Conservation (phyloP, 192 early-diverging fungal genomes). For the Coemansia pectinata region DNA sequence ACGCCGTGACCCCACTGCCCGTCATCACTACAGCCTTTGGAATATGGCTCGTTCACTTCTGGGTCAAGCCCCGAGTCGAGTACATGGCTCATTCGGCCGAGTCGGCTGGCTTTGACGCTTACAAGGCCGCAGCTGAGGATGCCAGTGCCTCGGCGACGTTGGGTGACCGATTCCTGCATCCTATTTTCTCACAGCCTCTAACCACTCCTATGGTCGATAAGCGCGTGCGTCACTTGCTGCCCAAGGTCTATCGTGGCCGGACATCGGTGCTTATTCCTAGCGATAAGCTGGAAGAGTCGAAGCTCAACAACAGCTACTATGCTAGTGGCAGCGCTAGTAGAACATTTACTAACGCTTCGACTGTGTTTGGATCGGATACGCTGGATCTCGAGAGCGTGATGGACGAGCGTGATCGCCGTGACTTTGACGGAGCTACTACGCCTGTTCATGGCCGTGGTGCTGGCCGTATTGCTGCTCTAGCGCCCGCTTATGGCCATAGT, state of each 20-base stretch:
- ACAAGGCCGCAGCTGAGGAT: conserved; percentile 22
- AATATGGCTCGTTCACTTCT: conserved; percentile 40
- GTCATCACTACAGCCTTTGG: conserved; percentile 61
- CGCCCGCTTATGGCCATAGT: background rate
- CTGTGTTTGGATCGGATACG: conserved; percentile 37
- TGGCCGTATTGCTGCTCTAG: background rate
- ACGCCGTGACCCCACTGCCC: conserved; percentile 62
- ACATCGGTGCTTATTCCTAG: conserved; percentile 15
- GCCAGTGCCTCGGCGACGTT: conserved; percentile 33
- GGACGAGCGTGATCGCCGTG: conserved; percentile 51
- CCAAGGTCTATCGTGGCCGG: conserved; percentile 61
- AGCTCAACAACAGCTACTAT: background rate
- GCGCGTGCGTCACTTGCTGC: conserved; percentile 63
- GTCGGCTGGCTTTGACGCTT: conserved; percentile 34
- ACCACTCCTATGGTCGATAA: conserved; percentile 70
- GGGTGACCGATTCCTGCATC: conserved; percentile 66
- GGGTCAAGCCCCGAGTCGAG: conserved; percentile 58
- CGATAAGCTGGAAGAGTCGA: background rate
- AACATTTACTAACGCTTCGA: conserved; percentile 39
- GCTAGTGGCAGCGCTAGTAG: conserved; percentile 13
- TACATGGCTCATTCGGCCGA: conserved; percentile 58
- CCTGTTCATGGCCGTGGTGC: conserved; percentile 13
- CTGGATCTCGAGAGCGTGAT: conserved; percentile 42
- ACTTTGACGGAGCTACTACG: conserved; percentile 51
- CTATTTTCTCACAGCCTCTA: conserved; percentile 61